A percentile compares a stretch with the other conserved stretches of the same genome.
Evolutionary conservation across 768 basidiomycete species (phyloP).

Genomic region (Trametopsis cervina): DNA sequence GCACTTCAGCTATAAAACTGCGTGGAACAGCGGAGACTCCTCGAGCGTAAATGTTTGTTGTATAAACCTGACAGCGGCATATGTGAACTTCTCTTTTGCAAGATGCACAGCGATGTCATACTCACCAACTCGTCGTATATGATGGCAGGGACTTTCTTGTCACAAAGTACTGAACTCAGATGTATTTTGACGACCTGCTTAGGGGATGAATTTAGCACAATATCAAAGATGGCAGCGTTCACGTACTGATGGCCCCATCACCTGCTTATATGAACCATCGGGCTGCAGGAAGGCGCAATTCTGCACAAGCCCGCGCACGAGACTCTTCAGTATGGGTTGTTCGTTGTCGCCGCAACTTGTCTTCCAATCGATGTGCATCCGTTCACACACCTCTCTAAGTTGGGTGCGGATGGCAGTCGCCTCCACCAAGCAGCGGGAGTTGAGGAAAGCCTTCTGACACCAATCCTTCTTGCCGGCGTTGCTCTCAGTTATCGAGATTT

Average conservation of each 20-base stretch:
- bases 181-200: conserved; percentile 67
- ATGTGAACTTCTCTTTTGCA: conserved; percentile 3
- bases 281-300: conserved; percentile 81
- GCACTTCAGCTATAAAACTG: conserved; percentile 32
- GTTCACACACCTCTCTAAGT: conserved; percentile 56
- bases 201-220: background rate
- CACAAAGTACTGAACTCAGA: conserved; percentile 75
- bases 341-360: conserved; percentile 58
- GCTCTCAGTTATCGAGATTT: conserved; percentile 43
- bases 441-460: conserved; percentile 81
- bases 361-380: conserved; percentile 53
- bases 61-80: conserved; percentile 51
- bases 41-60: conserved; percentile 82
- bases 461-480: conserved; percentile 55
- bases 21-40: conserved; percentile 83
- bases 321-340: conserved; percentile 53
- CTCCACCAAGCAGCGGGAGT: conserved; percentile 72
- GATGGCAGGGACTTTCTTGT: conserved; percentile 80
- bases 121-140: conserved; percentile 91
- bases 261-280: conserved; percentile 83
- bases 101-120: conserved; percentile 6
- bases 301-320: conserved; percentile 71
- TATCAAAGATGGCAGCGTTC: conserved; percentile 1
- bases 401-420: conserved; percentile 79
- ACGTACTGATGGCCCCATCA: conserved; percentile 63